These are phyloP conservation scores for Periconia macrospinosa DNA, from an alignment of 2,329 filamentous ascomycete genomes.

Conservation along the genomic window DNA sequence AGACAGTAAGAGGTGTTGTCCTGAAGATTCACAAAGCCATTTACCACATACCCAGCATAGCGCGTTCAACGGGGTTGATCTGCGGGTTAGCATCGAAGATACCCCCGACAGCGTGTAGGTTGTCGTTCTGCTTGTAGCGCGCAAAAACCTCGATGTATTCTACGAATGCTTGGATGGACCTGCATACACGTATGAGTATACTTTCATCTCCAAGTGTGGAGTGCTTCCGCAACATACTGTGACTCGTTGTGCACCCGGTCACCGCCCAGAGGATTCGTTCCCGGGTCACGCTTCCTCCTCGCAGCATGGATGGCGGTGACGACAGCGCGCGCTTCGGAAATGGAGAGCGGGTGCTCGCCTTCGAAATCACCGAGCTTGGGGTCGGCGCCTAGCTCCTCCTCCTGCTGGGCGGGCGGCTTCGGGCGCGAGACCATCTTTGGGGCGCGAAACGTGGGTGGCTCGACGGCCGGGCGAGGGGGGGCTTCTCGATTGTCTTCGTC, in stretches of 20 bases:
- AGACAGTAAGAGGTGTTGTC: constrained; percentile 7
- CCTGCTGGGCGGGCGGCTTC: constrained; percentile 69
- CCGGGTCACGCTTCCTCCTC: constrained; percentile 67
- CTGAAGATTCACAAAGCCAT: background rate
- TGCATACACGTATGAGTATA: constrained; percentile 33
- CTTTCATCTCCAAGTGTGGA: background rate
- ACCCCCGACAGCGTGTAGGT: constrained; percentile 90
- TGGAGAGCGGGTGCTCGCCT: constrained; percentile 84
- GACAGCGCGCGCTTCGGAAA: constrained; percentile 89
- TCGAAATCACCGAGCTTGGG: constrained; percentile 93
- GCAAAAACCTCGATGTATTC: constrained; percentile 95
- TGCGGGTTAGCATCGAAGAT: constrained; percentile 77
- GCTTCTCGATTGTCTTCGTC: constrained; percentile 31
- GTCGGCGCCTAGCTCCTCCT: constrained; percentile 82
- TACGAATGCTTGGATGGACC: constrained; percentile 81
- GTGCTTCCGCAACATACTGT: constrained; percentile 32
- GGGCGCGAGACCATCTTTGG: constrained; percentile 41
- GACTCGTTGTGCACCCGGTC: constrained; percentile 68
- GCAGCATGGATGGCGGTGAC: constrained; percentile 87
- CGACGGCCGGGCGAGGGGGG: constrained; percentile 14
- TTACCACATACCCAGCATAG: constrained; percentile 73
- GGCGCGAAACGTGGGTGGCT: constrained; percentile 31
- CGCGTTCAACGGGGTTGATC: constrained; percentile 89
- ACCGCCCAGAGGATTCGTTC: constrained; percentile 73
- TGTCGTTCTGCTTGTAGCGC: constrained; percentile 93